phyloP scores from a whole-genome alignment of 352 stramenopile genomes.

The Globisporangium canariense region DNA sequence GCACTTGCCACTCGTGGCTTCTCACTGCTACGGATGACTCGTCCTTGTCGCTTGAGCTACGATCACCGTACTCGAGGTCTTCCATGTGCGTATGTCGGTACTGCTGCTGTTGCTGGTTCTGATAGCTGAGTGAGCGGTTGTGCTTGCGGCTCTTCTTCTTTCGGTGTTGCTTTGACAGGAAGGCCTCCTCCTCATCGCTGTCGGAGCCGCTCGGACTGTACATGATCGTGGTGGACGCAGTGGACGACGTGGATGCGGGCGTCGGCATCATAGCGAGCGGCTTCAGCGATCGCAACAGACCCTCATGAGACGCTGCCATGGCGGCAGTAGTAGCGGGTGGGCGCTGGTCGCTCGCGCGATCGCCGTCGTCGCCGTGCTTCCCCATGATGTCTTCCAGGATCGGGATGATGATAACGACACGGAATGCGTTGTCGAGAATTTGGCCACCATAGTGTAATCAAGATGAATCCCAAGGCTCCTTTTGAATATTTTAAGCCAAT shows the following conservation, averaged over 20 bases:
- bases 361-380: not conserved
- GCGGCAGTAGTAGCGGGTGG: not conserved
- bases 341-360: not conserved
- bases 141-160: not conserved
- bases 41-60: not conserved
- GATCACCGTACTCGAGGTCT: constrained; percentile 11
- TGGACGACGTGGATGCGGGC: constrained; percentile 10
- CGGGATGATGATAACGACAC: not conserved
- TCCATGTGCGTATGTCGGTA: not conserved
- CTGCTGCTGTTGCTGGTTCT: not conserved
- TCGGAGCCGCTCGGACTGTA: constrained; percentile 10
- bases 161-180: constrained; percentile 1
- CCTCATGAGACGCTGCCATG: not conserved
- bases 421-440: not conserved
- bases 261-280: constrained; percentile 11
- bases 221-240: constrained; percentile 9
- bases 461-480: not conserved
- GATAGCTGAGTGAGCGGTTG: not conserved
- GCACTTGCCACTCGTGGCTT: constrained; percentile 19
- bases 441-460: not conserved
- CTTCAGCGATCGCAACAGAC: not conserved
- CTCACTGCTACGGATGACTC: not conserved
- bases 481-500: not conserved
- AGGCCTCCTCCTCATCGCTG: constrained; percentile 4
- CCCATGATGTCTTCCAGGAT: not conserved